A percentile compares a stretch with the other conserved stretches of the same genome.
phyloP scores from a whole-genome alignment of 2,329 filamentous ascomycete species.

The Aspergillus hortae region DNA sequence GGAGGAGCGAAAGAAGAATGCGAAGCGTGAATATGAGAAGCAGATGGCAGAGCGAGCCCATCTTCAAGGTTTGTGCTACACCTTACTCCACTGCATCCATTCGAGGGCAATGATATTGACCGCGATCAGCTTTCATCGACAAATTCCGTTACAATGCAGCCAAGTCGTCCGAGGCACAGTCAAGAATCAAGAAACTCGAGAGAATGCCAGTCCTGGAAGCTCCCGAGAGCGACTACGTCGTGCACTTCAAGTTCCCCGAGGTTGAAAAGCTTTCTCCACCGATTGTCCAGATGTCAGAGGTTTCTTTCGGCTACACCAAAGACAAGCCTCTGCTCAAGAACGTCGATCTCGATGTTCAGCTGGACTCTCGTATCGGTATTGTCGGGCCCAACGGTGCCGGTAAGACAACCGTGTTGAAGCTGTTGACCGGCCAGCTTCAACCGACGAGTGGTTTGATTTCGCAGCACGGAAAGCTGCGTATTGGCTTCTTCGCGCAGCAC shows the following conservation, averaged over 20 bases:
- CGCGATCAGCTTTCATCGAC: conserved; percentile 76
- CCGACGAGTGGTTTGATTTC: conserved; percentile 79
- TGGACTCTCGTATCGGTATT: conserved; percentile 97
- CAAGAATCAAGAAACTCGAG: conserved; percentile 97
- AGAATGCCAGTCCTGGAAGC: conserved; percentile 89
- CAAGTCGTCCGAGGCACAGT: conserved; percentile 97
- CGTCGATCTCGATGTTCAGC: conserved; percentile 92
- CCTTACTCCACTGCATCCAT: not conserved
- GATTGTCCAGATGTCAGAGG: conserved; percentile 94
- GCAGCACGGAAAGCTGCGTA: conserved; percentile 78
- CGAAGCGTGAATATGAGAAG: conserved; percentile 96
- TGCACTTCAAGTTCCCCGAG: conserved; percentile 95
- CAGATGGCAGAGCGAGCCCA: conserved; percentile 93
- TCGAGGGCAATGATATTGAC: conserved; percentile 7
- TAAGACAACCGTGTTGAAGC: conserved; percentile 96
- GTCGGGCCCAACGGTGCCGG: conserved; percentile 98
- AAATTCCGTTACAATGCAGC: conserved; percentile 99
- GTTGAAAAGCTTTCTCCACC: conserved; percentile 97
- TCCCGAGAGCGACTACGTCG: conserved; percentile 90
- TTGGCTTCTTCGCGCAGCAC: conserved; percentile 98
- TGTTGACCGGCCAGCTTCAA: conserved; percentile 83
- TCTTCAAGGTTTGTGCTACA: conserved; percentile 59
- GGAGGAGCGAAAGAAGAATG: conserved; percentile 94
- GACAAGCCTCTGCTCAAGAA: conserved; percentile 78
- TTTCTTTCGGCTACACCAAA: conserved; percentile 80